Percentiles rank a stretch among this genome's conserved stretches.
Evolutionary conservation across 2,329 filamentous ascomycete genomes (phyloP).

Genomic region (Xylariaceae sp.): DNA sequence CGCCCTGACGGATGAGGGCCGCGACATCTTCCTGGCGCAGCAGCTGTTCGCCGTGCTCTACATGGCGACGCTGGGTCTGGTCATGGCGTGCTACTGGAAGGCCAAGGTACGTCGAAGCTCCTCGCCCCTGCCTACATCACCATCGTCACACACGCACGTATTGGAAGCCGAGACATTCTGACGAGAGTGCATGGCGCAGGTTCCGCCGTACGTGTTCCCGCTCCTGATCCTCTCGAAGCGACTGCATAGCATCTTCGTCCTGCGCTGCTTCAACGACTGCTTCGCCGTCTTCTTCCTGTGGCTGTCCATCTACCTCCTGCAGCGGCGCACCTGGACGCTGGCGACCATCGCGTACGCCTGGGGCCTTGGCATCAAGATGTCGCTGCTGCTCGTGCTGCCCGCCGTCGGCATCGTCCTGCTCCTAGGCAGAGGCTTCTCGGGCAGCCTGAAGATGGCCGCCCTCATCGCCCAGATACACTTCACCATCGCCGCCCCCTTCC

Average conservation of each 20-base stretch:
- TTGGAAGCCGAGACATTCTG: no score
- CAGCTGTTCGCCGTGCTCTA: conserved; percentile 76
- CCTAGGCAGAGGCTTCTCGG: conserved; percentile 59
- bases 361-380: conserved; percentile 94
- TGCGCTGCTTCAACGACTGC: conserved; percentile 94
- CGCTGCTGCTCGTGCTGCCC: conserved; percentile 72
- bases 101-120: conserved; percentile 50
- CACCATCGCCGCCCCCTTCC: conserved; percentile 59
- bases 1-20: conserved; percentile 66
- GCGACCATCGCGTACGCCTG: conserved; percentile 67
- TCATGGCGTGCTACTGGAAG: conserved; percentile 73
- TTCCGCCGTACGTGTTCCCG: conserved; percentile 79
- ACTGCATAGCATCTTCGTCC: conserved; percentile 85
- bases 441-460: conserved; percentile 59
- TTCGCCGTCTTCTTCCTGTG: conserved; percentile 81
- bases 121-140: not conserved
- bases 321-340: conserved; percentile 64
- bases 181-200: conserved; percentile 40
- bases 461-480: conserved; percentile 76
- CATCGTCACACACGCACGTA: no score
- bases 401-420: conserved; percentile 72
- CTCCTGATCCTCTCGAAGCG: conserved; percentile 85
- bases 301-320: conserved; percentile 69
- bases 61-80: conserved; percentile 63
- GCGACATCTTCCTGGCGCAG: conserved; percentile 73